Base-by-base conservation (phyloP, 2,329 filamentous ascomycete species). In the Metarhizium robertsii region DNA sequence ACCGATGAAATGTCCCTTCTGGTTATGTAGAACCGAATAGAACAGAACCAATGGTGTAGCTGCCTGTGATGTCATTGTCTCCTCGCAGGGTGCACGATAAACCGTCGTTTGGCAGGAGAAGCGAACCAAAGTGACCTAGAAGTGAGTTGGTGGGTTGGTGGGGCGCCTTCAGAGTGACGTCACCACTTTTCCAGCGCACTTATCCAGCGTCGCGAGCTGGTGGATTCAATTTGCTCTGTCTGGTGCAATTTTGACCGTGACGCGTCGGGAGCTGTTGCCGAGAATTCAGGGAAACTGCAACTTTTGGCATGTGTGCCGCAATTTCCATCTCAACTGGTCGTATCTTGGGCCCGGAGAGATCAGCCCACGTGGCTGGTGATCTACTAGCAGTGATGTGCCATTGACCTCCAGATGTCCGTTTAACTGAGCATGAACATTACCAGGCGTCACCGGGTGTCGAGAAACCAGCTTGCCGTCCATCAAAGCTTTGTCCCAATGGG, bases 1-100 rank as follows among this genome's bases (percentile, higher is more conserved):
- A 25, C 29, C 14, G n/a, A 43, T 30, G 30, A 45, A 47, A 36
- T 14, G 42, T 14, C 45, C 36, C 40, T 51, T 34, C 50, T n/a
- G 38, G 6, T 49, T 11, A 42, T 32, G 32, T 14, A 45, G 32
- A 45, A 36, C 11, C 25, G 25, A 25, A 25, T 4, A 14, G 30
- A 42, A 55, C 38, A 20, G 53, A 50, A 55, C 13, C 45, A 45
- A 16, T 49, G 50, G 14, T n/a, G 13, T 45, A 20, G 42, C 16
- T 7, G 30, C 18, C 47, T 40, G 47, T 56, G 55, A 56, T 56
- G 55, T 56, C 55, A 56, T 54, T 29, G 45, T 47, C 47, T 20
- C 40, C 51, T 53, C 30, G 4, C n/a, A 7, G 38, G 16, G n/a
- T 18, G 29, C 11, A 32, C 11, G n/a, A 34, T 42, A 13, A 16